A percentile compares a stretch with the other conserved stretches of the same genome.
phyloP scores from a whole-genome alignment of 805 yeast species.

The Kockiozyma suomiensis region DNA sequence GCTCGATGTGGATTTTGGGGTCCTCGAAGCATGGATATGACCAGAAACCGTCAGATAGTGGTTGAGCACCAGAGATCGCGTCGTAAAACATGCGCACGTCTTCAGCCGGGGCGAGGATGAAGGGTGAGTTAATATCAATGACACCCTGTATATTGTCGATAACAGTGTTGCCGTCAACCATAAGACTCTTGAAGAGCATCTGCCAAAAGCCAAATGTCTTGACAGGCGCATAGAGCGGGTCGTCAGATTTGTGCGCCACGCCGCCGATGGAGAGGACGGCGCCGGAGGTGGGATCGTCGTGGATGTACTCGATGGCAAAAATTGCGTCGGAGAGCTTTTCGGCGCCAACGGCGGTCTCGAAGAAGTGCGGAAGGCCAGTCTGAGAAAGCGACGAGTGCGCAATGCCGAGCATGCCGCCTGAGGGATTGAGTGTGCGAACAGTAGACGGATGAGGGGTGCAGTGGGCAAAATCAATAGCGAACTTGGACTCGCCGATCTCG shows the following conservation, averaged over 20 bases:
- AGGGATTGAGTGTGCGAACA: conserved; percentile 30
- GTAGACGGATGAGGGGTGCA: conserved; percentile 31
- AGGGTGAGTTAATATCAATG: conserved; percentile 25
- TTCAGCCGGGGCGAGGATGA: conserved; percentile 32
- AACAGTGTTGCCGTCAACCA: conserved; percentile 30
- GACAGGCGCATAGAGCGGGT: conserved; percentile 32
- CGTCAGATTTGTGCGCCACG: conserved; percentile 24
- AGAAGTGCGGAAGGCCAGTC: conserved; percentile 28
- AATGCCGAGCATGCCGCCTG: conserved; percentile 33
- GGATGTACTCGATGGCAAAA: conserved; percentile 23
- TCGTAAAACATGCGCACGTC: conserved; percentile 32
- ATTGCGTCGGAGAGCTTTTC: conserved; percentile 20
- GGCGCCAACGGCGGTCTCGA: conserved; percentile 12
- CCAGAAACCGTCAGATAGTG: conserved; percentile 33
- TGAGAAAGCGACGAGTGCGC: conserved; percentile 32
- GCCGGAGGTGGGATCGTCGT: conserved; percentile 14
- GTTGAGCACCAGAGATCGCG: conserved; percentile 32
- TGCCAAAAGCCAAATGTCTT: conserved; percentile 34
- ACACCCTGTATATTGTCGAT: conserved; percentile 33
- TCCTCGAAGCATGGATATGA: conserved; percentile 31
- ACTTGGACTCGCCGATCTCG: conserved; percentile 5
- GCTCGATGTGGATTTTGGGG: conserved; percentile 31
- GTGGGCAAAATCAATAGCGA: conserved; percentile 29
- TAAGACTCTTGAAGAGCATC: conserved; percentile 26
- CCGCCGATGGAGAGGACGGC: conserved; percentile 28